A percentile compares a stretch with the other conserved stretches of the same genome.
Conservation (phyloP, 148 eudicot genomes). For the Dianthus caryophyllus region DNA sequence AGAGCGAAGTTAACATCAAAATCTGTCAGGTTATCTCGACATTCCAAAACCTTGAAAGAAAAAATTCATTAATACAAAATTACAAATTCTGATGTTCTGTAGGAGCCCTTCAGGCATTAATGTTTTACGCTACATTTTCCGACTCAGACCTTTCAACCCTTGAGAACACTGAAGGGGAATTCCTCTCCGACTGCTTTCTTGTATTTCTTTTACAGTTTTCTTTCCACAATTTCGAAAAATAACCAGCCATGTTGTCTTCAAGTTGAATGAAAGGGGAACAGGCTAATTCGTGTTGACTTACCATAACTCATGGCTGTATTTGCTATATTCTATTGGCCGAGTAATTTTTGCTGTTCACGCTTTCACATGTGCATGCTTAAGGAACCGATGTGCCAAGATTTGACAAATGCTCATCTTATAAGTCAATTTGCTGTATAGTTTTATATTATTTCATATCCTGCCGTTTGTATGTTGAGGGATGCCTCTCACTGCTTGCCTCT, state of each 20-base stretch:
- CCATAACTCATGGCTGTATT: neutral
- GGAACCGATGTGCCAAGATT: neutral
- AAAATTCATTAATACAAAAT: neutral
- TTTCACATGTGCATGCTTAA: slow-evolving; percentile 2
- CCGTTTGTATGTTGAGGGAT: neutral
- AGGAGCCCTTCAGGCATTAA: too few species aligned
- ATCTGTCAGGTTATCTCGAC: slow-evolving; percentile 71
- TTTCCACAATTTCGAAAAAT: neutral
- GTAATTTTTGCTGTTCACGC: neutral
- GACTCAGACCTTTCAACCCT: neutral
- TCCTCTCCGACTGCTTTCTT: neutral
- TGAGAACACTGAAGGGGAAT: neutral
- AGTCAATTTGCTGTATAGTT: neutral
- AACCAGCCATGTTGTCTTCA: neutral
- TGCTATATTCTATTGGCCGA: neutral
- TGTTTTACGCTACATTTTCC: neutral
- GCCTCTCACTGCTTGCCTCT: neutral
- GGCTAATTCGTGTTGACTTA: neutral
- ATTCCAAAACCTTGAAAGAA: neutral
- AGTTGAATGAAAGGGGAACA: neutral
- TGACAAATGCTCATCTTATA: neutral
- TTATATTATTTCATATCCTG: neutral
- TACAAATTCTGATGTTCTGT: neutral
- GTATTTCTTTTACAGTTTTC: neutral
- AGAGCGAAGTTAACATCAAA: slow-evolving; percentile 88